Evolutionary conservation across 1,284 basidiomycete genomes (phyloP).

Genomic region (Phaffia rhodozyma): DNA sequence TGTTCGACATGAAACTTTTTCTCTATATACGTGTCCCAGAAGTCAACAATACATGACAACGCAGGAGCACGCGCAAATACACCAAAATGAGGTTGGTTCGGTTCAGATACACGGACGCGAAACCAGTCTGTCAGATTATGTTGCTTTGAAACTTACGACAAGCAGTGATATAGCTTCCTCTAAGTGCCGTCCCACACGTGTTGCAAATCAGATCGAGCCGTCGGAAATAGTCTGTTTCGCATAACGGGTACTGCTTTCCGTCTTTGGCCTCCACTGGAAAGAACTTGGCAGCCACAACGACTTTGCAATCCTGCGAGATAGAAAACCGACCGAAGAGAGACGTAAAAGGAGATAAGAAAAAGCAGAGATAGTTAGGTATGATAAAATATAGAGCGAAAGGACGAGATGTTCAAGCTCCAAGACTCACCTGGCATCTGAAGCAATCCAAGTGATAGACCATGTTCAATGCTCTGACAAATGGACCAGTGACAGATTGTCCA

Average conservation of each 20-base stretch:
- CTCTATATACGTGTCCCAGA: conserved; percentile 41
- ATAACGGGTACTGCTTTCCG: conserved; percentile 79
- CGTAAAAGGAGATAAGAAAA: neutral
- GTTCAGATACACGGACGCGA: too few relatives aligned
- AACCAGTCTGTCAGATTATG: neutral
- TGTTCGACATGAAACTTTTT: conserved; percentile 99
- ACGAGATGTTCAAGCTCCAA: conserved; percentile 2
- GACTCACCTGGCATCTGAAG: conserved; percentile 84
- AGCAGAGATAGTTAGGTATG: neutral
- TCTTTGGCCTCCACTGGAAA: conserved; percentile 88
- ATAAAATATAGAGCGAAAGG: neutral
- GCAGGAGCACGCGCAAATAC: neutral
- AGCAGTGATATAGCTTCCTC: conserved; percentile 98
- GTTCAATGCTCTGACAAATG: conserved; percentile 89
- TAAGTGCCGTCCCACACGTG: conserved; percentile 83
- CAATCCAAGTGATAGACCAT: conserved; percentile 92
- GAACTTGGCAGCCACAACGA: conserved; percentile 95
- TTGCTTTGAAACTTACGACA: conserved; percentile 60
- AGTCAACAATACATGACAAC: too few relatives aligned
- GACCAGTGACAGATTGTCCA: conserved; percentile 45
- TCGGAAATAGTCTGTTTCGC: conserved; percentile 95
- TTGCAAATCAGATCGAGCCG: conserved; percentile 92
- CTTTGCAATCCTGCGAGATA: conserved; percentile 72
- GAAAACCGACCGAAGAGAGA: conserved; percentile 20
- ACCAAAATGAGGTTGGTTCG: neutral